phyloP scores from a whole-genome alignment of 2,329 filamentous ascomycete genomes.

The Aspergillus fumigatiaffinis region DNA sequence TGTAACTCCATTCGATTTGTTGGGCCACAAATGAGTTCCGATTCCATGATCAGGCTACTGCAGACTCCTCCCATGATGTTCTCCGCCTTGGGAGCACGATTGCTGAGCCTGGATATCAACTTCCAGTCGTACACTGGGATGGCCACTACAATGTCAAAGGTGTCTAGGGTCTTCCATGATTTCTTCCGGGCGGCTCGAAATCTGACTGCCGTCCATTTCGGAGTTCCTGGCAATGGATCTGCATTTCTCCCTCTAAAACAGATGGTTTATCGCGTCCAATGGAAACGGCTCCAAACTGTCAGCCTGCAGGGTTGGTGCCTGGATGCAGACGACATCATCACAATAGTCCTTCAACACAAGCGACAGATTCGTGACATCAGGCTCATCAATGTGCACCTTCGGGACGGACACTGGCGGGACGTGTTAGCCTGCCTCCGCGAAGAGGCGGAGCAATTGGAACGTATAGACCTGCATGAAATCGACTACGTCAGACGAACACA shows the following conservation, averaged over 20 bases:
- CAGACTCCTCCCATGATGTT: slow-evolving; percentile 47
- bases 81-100: slow-evolving; percentile 50
- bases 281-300: slow-evolving; percentile 59
- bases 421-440: slow-evolving; percentile 55
- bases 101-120: slow-evolving; percentile 61
- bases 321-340: slow-evolving; percentile 57
- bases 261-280: slow-evolving; percentile 60
- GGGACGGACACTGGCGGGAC: slow-evolving; percentile 58
- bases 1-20: slow-evolving; percentile 59
- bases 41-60: slow-evolving; percentile 52
- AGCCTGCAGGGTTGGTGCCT: slow-evolving; percentile 64
- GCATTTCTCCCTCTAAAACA: slow-evolving; percentile 56
- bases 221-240: slow-evolving; percentile 57
- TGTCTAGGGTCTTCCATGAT: slow-evolving; percentile 55
- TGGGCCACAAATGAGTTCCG: slow-evolving; percentile 59
- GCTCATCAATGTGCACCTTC: slow-evolving; percentile 58
- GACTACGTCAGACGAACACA: slow-evolving; percentile 50
- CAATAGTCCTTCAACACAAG: slow-evolving; percentile 53
- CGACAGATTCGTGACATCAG: slow-evolving; percentile 56
- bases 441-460: slow-evolving; percentile 56
- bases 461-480: slow-evolving; percentile 60
- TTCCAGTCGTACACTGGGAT: slow-evolving; percentile 58
- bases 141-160: slow-evolving; percentile 53
- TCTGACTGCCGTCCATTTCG: slow-evolving; percentile 61
- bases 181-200: slow-evolving; percentile 58